Conservation (phyloP, 441 rosid genomes). For the Arabidopsis lyrata region DNA sequence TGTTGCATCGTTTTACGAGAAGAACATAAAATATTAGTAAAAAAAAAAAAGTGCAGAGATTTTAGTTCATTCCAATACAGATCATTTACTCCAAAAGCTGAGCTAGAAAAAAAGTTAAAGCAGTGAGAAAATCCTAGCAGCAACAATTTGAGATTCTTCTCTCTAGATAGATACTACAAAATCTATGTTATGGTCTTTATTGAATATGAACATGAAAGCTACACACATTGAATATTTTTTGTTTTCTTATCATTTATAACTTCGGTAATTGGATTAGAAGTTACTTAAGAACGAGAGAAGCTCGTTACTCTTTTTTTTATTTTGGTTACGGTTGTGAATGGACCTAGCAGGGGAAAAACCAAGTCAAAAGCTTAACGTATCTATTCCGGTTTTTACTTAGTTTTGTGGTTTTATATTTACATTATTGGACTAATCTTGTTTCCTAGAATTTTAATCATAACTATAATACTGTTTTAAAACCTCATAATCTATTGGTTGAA, state of each 20-base stretch:
- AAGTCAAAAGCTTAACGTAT: background rate
- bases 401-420: background rate
- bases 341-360: background rate
- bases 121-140: constrained; percentile 29
- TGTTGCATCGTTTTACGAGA: constrained; percentile 41
- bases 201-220: constrained; percentile 28
- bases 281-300: background rate
- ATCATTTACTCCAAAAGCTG: constrained; percentile 46
- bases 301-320: no score
- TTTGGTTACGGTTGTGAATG: no score
- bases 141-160: constrained; percentile 4
- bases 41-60: constrained; percentile 24
- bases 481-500: no score
- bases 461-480: no score
- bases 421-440: no score
- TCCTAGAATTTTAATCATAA: no score
- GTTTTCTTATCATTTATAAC: constrained; percentile 2
- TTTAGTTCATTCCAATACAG: constrained; percentile 40
- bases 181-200: constrained; percentile 19
- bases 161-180: constrained; percentile 7
- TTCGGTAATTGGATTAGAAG: constrained; percentile 13
- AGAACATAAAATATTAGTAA: background rate
- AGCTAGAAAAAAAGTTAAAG: constrained; percentile 36
- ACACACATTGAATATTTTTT: background rate
- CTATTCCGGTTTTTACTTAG: background rate